Evolutionary conservation across 345 rosid species (phyloP).

Genomic region (Salix udensis): DNA sequence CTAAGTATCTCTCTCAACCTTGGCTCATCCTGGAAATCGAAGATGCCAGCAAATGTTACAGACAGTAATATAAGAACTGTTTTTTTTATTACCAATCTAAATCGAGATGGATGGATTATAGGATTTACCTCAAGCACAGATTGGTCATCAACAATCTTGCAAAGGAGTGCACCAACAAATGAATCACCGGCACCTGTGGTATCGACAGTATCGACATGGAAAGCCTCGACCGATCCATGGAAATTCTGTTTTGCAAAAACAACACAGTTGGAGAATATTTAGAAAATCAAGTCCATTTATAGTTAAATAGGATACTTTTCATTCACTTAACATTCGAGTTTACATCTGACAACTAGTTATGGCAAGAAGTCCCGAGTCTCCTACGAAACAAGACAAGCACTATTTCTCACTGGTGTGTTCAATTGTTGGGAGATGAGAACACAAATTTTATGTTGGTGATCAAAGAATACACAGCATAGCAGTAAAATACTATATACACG

Average conservation of each 20-base stretch:
- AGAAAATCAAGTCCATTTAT: background rate
- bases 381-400: background rate
- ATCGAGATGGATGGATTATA: no score
- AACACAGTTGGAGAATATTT: background rate
- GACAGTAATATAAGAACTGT: no score
- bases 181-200: constrained; percentile 99
- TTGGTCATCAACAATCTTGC: constrained; percentile 72
- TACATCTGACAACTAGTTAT: background rate
- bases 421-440: no score
- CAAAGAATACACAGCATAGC: no score
- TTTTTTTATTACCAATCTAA: no score
- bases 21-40: constrained; percentile 53
- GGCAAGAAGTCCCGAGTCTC: background rate
- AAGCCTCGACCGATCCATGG: constrained; percentile 73
- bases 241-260: constrained; percentile 41
- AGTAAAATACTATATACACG: no score
- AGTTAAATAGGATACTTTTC: no score
- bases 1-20: constrained; percentile 68
- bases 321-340: no score
- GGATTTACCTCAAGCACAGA: constrained; percentile 57
- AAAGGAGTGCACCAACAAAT: constrained; percentile 78
- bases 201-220: constrained; percentile 71
- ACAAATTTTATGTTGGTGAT: no score
- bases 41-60: background rate
- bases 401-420: no score